These are phyloP conservation scores for Zoysia pacifica DNA, from an alignment of 176 grass and related monocot species.

Conservation along the genomic window DNA sequence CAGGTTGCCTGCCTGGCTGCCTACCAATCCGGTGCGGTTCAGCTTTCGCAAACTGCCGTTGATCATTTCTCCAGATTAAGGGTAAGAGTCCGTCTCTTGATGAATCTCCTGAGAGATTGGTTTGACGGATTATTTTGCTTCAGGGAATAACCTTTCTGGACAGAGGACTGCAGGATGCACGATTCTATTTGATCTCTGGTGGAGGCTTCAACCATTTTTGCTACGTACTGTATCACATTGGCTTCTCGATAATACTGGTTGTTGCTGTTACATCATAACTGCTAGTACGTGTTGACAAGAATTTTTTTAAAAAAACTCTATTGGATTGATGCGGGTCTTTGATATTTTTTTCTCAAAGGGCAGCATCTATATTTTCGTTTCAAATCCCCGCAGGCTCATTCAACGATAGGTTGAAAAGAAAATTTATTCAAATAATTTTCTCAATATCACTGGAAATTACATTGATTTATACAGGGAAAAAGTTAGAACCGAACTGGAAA, in stretches of 20 bases:
- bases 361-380: not conserved
- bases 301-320: too few species aligned
- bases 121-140: not conserved
- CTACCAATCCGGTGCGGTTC: not conserved
- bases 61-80: too few species aligned
- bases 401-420: not conserved
- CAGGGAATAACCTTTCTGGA: not conserved
- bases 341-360: too few species aligned
- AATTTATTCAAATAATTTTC: conserved; percentile 43
- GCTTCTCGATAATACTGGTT: not conserved
- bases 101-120: not conserved
- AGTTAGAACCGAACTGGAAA: conserved; percentile 34
- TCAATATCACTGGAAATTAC: conserved; percentile 18
- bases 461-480: conserved; percentile 5
- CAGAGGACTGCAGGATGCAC: not conserved
- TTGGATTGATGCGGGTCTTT: too few species aligned
- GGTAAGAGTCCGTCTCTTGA: not conserved
- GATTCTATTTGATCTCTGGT: not conserved
- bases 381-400: not conserved
- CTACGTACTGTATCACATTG: not conserved
- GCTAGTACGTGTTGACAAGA: too few species aligned
- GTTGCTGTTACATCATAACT: not conserved
- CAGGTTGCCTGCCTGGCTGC: not conserved
- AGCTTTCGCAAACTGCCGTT: not conserved
- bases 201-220: not conserved